Evolutionary conservation across 2,329 filamentous ascomycete genomes (phyloP).

Genomic region (Ophiosphaerella korrae): DNA sequence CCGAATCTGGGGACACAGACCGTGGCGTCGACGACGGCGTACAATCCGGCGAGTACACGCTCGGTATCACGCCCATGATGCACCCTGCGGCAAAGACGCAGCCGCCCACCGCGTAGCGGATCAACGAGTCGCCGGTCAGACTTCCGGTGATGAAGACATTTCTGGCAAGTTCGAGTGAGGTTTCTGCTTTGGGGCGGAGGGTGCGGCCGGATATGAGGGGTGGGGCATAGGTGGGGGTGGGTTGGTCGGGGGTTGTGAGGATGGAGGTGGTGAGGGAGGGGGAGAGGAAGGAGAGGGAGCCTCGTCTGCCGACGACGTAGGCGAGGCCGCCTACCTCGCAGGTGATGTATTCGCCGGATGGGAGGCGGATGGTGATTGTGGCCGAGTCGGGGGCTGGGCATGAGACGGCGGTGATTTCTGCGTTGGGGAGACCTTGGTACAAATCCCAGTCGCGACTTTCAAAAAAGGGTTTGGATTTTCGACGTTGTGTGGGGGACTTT

Average conservation of each 20-base stretch:
- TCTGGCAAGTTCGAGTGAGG: conserved; percentile 58
- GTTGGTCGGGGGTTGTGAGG: conserved; percentile 32
- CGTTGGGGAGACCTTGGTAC: conserved; percentile 63
- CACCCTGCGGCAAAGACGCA: conserved; percentile 62
- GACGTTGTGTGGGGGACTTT: conserved; percentile 31
- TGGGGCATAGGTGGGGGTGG: neutral
- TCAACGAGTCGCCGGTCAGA: conserved; percentile 64
- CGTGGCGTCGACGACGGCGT: conserved; percentile 25
- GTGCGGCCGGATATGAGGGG: conserved; percentile 58
- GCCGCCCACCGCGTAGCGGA: conserved; percentile 64
- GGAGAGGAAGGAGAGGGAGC: conserved; percentile 59
- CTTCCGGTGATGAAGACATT: conserved; percentile 64
- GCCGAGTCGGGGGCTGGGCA: conserved; percentile 12
- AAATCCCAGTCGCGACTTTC: conserved; percentile 56
- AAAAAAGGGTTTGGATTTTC: conserved; percentile 53
- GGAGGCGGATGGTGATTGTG: conserved; percentile 51
- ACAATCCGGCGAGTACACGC: conserved; percentile 16
- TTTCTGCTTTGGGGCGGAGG: conserved; percentile 58
- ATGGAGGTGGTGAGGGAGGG: conserved; percentile 55
- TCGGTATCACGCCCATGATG: conserved; percentile 44
- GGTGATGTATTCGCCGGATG: conserved; percentile 51
- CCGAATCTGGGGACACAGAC: conserved; percentile 25
- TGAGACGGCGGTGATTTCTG: conserved; percentile 51
- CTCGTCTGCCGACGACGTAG: conserved; percentile 63
- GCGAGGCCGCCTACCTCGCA: conserved; percentile 56